phyloP scores from a whole-genome alignment of 148 eudicot species.

The Camellia japonica region DNA sequence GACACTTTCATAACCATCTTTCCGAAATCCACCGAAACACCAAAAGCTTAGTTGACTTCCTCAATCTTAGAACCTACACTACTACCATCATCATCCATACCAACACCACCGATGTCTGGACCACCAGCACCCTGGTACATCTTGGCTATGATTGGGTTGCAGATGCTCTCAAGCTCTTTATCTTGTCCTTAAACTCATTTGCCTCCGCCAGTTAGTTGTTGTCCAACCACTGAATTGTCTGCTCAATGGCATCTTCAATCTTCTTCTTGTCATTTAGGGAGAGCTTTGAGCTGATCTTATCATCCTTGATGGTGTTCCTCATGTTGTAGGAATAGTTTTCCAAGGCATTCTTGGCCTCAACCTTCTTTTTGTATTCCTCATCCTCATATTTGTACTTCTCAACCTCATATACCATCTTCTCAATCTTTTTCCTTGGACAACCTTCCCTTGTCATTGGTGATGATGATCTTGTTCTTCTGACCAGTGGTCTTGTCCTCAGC shows the following conservation, averaged over 20 bases:
- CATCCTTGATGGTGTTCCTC: neutral
- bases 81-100: neutral
- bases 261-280: neutral
- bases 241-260: neutral
- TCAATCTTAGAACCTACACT: neutral
- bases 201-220: neutral
- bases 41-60: neutral
- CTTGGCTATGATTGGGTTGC: neutral
- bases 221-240: constrained; percentile 1
- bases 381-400: neutral
- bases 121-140: constrained; percentile 5
- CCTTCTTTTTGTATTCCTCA: constrained; percentile 2
- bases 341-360: constrained; percentile 6
- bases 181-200: constrained; percentile 1
- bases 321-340: constrained; percentile 5
- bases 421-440: neutral
- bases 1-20: neutral
- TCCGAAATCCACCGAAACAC: too few relatives aligned
- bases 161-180: constrained; percentile 9
- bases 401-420: neutral
- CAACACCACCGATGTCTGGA: neutral
- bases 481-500: constrained; percentile 8
- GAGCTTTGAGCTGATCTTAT: constrained; percentile 6
- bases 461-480: constrained; percentile 10
- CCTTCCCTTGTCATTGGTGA: neutral